These are phyloP conservation scores for Claviceps purpurea DNA, from an alignment of 2,329 filamentous ascomycete species.

Conservation along the genomic window DNA sequence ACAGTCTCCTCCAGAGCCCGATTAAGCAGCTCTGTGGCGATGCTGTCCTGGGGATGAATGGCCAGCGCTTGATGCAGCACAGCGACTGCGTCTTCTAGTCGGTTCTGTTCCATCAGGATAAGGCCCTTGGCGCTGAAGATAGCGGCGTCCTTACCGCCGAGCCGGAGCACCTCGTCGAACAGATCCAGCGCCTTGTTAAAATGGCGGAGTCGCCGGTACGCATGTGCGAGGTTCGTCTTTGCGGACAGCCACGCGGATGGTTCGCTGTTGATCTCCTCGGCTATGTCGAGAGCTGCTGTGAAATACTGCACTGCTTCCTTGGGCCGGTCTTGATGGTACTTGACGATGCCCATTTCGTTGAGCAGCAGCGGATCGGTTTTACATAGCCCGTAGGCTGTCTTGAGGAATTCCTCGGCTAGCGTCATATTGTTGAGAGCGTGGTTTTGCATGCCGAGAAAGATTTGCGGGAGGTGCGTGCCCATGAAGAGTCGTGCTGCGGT, in stretches of 20 bases:
- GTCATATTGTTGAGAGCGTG: constrained; percentile 90
- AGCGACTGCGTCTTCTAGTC: constrained; percentile 63
- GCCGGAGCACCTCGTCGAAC: constrained; percentile 77
- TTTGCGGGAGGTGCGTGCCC: constrained; percentile 86
- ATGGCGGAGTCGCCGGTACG: constrained; percentile 58
- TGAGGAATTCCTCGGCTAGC: constrained; percentile 86
- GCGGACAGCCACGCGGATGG: constrained; percentile 72
- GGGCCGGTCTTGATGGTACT: constrained; percentile 77
- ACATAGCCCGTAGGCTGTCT: constrained; percentile 73
- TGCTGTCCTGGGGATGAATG: constrained; percentile 64
- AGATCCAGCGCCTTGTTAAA: constrained; percentile 60
- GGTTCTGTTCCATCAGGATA: constrained; percentile 64
- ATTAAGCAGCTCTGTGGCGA: constrained; percentile 65
- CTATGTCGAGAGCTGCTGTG: constrained; percentile 60
- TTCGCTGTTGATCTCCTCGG: constrained; percentile 69
- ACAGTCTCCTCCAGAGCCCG: constrained; percentile 55
- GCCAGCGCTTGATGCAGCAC: constrained; percentile 76
- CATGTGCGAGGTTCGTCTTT: constrained; percentile 79
- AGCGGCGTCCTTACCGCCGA: constrained; percentile 65
- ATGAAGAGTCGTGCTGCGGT: constrained; percentile 92
- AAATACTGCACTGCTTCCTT: constrained; percentile 68
- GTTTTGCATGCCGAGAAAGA: constrained; percentile 98
- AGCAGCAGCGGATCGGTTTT: constrained; percentile 77
- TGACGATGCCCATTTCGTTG: constrained; percentile 93
- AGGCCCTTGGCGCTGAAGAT: constrained; percentile 76